Conservation (phyloP, 371 early-diverging fungal genomes). For the Phascolomyces articulosus region DNA sequence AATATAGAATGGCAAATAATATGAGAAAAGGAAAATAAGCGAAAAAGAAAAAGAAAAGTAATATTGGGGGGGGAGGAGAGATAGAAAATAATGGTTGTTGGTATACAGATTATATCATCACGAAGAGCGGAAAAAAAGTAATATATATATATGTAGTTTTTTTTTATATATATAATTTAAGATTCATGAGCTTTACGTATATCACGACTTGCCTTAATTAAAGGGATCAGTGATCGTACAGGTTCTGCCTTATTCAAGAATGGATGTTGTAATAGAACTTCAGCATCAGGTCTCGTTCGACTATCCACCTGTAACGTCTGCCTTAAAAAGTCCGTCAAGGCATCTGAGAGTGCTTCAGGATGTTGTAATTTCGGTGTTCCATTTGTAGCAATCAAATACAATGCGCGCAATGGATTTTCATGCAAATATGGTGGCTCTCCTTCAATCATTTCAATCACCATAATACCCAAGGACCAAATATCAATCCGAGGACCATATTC, state of each 20-base stretch:
- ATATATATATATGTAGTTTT: not conserved
- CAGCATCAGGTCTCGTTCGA: conserved; percentile 81
- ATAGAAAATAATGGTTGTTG: no score
- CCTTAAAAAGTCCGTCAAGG: conserved; percentile 84
- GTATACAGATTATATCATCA: not conserved
- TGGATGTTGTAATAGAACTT: conserved; percentile 82
- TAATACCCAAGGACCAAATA: conserved; percentile 97
- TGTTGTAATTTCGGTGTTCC: conserved; percentile 93
- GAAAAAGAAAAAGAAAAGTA: not conserved
- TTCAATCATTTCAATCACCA: conserved; percentile 93
- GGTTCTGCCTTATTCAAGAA: conserved; percentile 90
- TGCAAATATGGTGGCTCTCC: conserved; percentile 98
- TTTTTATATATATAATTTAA: conserved; percentile 9
- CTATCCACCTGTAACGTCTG: conserved; percentile 86
- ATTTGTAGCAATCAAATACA: conserved; percentile 95
- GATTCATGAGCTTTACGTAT: conserved; percentile 16
- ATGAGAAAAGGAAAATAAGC: not conserved
- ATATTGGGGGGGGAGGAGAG: no score
- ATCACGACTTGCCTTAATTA: conserved; percentile 57
- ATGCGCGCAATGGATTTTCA: conserved; percentile 89
- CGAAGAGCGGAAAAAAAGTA: not conserved
- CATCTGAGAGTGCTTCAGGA: conserved; percentile 80
- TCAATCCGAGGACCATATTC: conserved; percentile 96
- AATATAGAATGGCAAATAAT: no score
- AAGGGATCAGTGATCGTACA: conserved; percentile 81